Conservation (phyloP, 2,329 filamentous ascomycete genomes). For the Fusarium sp. region DNA sequence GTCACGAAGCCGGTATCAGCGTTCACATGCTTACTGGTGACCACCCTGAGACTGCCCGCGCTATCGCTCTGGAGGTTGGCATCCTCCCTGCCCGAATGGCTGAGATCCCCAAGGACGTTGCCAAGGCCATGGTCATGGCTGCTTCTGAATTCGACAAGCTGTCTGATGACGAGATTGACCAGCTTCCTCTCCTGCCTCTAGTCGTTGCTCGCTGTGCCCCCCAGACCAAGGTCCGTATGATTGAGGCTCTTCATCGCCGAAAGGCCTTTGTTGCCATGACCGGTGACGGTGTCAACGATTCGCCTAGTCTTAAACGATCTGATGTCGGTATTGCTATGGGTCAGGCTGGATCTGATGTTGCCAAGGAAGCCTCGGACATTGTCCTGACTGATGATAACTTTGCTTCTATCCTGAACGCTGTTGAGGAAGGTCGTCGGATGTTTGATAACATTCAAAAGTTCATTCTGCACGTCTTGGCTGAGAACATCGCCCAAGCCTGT, state of each 20-base stretch:
- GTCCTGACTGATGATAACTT: slow-evolving; percentile 80
- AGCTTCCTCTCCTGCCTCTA: slow-evolving; percentile 70
- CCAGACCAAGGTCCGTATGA: slow-evolving; percentile 79
- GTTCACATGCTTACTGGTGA: slow-evolving; percentile 79
- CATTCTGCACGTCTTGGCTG: slow-evolving; percentile 72
- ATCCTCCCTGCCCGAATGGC: slow-evolving; percentile 66
- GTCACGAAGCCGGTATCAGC: slow-evolving; percentile 70
- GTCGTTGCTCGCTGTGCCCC: slow-evolving; percentile 78
- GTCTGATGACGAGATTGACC: slow-evolving; percentile 71
- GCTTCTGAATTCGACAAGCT: slow-evolving; percentile 75
- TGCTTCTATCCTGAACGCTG: slow-evolving; percentile 74
- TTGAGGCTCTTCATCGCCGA: slow-evolving; percentile 75
- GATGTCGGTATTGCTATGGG: slow-evolving; percentile 81
- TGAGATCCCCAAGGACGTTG: slow-evolving; percentile 63
- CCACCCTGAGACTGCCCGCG: slow-evolving; percentile 71
- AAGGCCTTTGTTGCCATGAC: slow-evolving; percentile 76
- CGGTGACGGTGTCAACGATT: slow-evolving; percentile 77
- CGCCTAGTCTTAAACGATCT: slow-evolving; percentile 72
- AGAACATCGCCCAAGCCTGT: slow-evolving; percentile 76
- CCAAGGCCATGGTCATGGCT: slow-evolving; percentile 72
- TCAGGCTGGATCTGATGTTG: slow-evolving; percentile 74
- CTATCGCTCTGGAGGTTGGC: slow-evolving; percentile 72
- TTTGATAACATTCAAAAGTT: slow-evolving; percentile 82
- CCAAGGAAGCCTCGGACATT: slow-evolving; percentile 74
- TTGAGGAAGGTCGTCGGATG: slow-evolving; percentile 77